Evolutionary conservation across 805 yeast genomes (phyloP), one percentile per base, ranked within the genome.

Genomic region (Myxozyma nipponensis): DNA sequence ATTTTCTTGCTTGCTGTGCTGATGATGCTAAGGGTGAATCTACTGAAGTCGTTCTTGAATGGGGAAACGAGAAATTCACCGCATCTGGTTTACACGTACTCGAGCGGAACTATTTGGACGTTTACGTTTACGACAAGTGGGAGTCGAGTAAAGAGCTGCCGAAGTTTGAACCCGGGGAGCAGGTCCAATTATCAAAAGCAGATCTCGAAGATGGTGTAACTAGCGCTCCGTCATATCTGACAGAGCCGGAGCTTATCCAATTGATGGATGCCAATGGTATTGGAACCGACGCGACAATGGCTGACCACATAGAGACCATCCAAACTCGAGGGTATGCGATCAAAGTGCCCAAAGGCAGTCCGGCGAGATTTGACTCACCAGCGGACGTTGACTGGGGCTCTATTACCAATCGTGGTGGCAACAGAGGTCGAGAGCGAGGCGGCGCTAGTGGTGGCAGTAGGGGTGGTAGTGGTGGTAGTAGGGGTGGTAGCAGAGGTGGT

Each of bases 201-300:
- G 79, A 76, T 52, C 66, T 93, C 62, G 76, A 77, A 45, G 79
- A 78, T 18, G 96, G 98, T 0, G 76, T 76, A 48, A 93, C 98
- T 0, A 63, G 83, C 0, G 82, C 97, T 0, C 98, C 99, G 0
- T 68, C 70, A 25, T 84, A 81, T 46, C 76, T 93, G 74, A 91
- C 98, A 0, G 99, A 93, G 66, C 76, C 96, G 0, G 98, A 91
- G 63, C 73, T 93, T 21, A 88, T 93, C 68, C 83, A 87, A 7
- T 70, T 93, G 42, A 93, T 93, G 99, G 98, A 95, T 70, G 86
- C 82, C 9, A 93, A 93, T 66, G 98, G 98, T 0, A 93, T 93
- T 40, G 99, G 99, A 2, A 93, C 99, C 0, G 99, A 93, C 71
- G 99, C 99, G 0, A 93, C 99, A 0, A 95, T 93, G 68, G 98